These are phyloP conservation scores for Athelia sp. DNA, from an alignment of 1,284 basidiomycete genomes.

Conservation along the genomic window DNA sequence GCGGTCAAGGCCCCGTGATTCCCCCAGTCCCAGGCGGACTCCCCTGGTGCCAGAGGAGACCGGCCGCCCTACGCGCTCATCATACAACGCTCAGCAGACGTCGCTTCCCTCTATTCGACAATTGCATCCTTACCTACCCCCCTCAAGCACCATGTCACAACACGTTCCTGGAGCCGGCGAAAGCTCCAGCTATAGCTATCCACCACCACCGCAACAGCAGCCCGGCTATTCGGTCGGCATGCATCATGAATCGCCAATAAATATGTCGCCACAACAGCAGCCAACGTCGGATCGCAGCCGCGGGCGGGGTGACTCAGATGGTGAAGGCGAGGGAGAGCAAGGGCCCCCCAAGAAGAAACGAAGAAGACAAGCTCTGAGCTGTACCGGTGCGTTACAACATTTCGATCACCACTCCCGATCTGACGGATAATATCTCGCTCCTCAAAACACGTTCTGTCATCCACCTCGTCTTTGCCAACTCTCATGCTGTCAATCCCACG, in stretches of 20 bases:
- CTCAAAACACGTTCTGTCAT: slow-evolving; percentile 6
- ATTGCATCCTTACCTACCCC: slow-evolving; percentile 56
- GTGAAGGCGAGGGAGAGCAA: slow-evolving; percentile 41
- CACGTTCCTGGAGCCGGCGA: background rate
- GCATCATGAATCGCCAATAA: too few species aligned
- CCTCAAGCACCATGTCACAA: slow-evolving; percentile 20
- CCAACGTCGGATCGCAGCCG: slow-evolving; percentile 9
- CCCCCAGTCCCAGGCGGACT: background rate
- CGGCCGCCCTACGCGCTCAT: background rate
- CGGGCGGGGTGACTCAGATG: slow-evolving; percentile 41
- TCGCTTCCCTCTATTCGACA: slow-evolving; percentile 62
- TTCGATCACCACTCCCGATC: background rate
- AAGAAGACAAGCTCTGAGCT: slow-evolving; percentile 68
- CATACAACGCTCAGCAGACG: slow-evolving; percentile 14
- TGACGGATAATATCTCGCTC: background rate
- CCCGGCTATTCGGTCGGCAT: slow-evolving; percentile 2
- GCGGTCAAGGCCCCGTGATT: background rate
- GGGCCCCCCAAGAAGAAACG: slow-evolving; percentile 71
- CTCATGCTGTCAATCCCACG: background rate
- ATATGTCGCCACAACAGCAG: slow-evolving; percentile 16
- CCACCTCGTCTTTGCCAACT: slow-evolving; percentile 4
- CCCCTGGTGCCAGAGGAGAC: background rate
- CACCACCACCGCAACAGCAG: slow-evolving; percentile 16
- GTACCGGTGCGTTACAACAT: slow-evolving; percentile 55
- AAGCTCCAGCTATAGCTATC: slow-evolving; percentile 11